Evolutionary conservation across 202 grass and related monocot genomes (phyloP), one percentile per base, ranked within the genome.

Genomic region (Setaria viridis): DNA sequence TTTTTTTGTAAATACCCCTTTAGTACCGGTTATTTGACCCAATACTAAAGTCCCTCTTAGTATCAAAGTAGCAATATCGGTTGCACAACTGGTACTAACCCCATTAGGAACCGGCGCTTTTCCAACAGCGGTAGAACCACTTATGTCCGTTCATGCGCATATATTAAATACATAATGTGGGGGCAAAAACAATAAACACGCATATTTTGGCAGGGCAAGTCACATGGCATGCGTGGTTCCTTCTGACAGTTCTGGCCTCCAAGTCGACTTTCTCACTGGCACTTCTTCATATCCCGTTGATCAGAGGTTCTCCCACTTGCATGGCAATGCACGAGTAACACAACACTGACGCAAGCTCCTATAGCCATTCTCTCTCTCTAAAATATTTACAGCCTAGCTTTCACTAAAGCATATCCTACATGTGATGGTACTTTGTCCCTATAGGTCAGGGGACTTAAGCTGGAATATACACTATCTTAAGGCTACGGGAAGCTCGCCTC

Each of bases 141-240:
- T 68, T 29, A 87, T 84, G 25, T 49, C 84, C 76, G 75, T 85
- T 89, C 70, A 56, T 84, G 11, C 58, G 84, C 56, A 89, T 69
- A 85, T 62, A 84, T 75, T 76, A 55, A 51, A 79, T 65, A 85
- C 35, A 58, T 63, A 67, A 42, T 83, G 54, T 70, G 86, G 55
- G 48, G 47, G 87, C 16, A 50, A 91, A 94, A 74, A 74, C 37
- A 74, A 75, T 83, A 46, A 74, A 74, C 45, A 46, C 3, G 46
- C 68, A 81, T 51, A 59, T 89, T 87, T 86, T 88, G 71, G 81
- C 59, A 60, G 77, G 73, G 62, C 68, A 74, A 77, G 78, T 80
- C 88, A 95, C 90, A 92, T 95, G 90, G 82, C 64, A 34, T 86
- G 93, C 60, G 79, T 92, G 79, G 51, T 64, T 92, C 88, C 79